Evolutionary conservation across 1,284 basidiomycete species (phyloP).

Genomic region (Blastosporella zonata): DNA sequence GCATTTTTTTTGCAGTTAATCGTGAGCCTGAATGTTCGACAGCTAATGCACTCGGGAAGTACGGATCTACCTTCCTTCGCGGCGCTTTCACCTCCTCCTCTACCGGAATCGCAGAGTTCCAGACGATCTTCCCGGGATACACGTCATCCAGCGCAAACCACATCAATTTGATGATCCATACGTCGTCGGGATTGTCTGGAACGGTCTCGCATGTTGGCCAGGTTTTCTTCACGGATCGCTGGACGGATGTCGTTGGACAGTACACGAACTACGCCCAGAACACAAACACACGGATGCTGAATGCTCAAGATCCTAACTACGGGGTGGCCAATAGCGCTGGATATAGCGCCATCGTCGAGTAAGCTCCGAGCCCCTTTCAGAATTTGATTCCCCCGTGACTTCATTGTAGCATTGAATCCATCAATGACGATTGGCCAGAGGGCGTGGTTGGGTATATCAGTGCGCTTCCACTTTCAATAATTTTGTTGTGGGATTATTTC

Average conservation of each 20-base stretch:
- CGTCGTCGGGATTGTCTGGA: slow-evolving; percentile 21
- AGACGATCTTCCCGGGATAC: slow-evolving; percentile 52
- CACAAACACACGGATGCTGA: slow-evolving; percentile 30
- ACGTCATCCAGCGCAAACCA: slow-evolving; percentile 31
- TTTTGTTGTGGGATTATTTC: neutral
- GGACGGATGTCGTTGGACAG: slow-evolving; percentile 33
- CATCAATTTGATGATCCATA: slow-evolving; percentile 31
- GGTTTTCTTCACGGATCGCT: slow-evolving; percentile 39
- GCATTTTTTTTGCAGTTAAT: neutral
- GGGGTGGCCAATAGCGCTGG: slow-evolving; percentile 27
- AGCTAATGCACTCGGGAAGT: slow-evolving; percentile 36
- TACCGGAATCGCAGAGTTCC: slow-evolving; percentile 52
- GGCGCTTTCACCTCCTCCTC: slow-evolving; percentile 48
- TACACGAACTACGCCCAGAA: slow-evolving; percentile 29
- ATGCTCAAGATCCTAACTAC: slow-evolving; percentile 31
- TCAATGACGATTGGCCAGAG: slow-evolving; percentile 27
- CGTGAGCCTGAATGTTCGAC: slow-evolving; percentile 5
- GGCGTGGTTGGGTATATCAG: slow-evolving; percentile 24
- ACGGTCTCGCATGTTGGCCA: slow-evolving; percentile 32
- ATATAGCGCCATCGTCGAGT: slow-evolving; percentile 32
- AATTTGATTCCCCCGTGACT: neutral
- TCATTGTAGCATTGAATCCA: slow-evolving; percentile 21
- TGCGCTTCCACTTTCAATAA: slow-evolving; percentile 9
- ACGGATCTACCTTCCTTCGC: slow-evolving; percentile 43
- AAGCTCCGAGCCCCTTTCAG: slow-evolving; percentile 9